Percentiles rank a stretch among this genome's conserved stretches.
phyloP scores from a whole-genome alignment of 2,329 filamentous ascomycete species.

The Botrytis fabae region DNA sequence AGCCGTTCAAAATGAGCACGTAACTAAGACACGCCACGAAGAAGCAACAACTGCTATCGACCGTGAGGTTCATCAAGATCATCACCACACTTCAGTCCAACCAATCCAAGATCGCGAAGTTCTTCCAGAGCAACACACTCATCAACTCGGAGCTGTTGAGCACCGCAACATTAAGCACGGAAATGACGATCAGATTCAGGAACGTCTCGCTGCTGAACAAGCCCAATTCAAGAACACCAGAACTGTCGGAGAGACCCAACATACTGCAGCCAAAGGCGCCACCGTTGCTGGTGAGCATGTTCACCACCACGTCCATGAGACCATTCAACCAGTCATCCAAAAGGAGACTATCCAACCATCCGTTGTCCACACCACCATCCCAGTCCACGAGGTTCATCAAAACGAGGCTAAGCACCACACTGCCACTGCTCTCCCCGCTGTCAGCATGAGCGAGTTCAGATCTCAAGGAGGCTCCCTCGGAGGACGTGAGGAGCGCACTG shows the following conservation, averaged over 20 bases:
- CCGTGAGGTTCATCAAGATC: slow-evolving; percentile 69
- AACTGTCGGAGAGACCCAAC: slow-evolving; percentile 48
- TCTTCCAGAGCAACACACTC: slow-evolving; percentile 60
- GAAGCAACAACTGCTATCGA: slow-evolving; percentile 63
- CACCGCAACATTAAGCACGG: slow-evolving; percentile 63
- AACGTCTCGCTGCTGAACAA: slow-evolving; percentile 53
- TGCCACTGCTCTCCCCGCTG: slow-evolving; percentile 61
- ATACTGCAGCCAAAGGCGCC: slow-evolving; percentile 50
- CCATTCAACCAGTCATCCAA: slow-evolving; percentile 67
- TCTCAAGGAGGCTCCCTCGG: slow-evolving; percentile 53
- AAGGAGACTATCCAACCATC: slow-evolving; percentile 68
- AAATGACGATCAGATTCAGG: slow-evolving; percentile 50
- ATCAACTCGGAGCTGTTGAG: slow-evolving; percentile 59
- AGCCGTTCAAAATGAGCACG: slow-evolving; percentile 59
- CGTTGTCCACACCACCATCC: slow-evolving; percentile 70
- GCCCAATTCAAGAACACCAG: slow-evolving; percentile 54
- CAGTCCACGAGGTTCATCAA: slow-evolving; percentile 71
- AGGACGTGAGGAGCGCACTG: slow-evolving; percentile 56
- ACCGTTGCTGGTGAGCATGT: slow-evolving; percentile 61
- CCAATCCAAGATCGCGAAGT: slow-evolving; percentile 58
- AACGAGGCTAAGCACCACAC: slow-evolving; percentile 65
- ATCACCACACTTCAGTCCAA: slow-evolving; percentile 70
- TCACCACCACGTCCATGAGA: slow-evolving; percentile 54
- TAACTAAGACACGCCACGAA: slow-evolving; percentile 62
- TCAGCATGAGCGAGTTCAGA: slow-evolving; percentile 64